Conservation (phyloP, 805 yeast genomes). For the Saccharomycopsis sp. region DNA sequence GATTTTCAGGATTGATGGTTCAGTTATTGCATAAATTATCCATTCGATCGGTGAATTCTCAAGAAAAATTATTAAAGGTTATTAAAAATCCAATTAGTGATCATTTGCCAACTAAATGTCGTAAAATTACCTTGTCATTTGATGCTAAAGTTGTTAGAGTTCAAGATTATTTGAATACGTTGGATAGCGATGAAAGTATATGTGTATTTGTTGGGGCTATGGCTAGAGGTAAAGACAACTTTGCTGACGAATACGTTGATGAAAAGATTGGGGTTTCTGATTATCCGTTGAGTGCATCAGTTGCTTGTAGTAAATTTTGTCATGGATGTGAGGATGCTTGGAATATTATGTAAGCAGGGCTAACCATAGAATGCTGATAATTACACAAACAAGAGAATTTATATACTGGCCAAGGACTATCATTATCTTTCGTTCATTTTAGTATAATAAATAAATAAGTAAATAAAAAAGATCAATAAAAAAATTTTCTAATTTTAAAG, state of each 20-base stretch:
- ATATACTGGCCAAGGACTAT: too few species aligned
- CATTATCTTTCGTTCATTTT: background rate
- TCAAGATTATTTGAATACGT: conserved; percentile 73
- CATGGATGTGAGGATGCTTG: conserved; percentile 99
- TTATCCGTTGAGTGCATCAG: conserved; percentile 93
- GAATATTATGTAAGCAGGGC: conserved; percentile 45
- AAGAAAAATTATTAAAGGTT: conserved; percentile 87
- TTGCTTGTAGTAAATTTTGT: conserved; percentile 96
- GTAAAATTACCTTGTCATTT: conserved; percentile 84
- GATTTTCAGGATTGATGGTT: conserved; percentile 97
- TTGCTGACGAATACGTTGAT: conserved; percentile 95
- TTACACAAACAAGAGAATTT: background rate
- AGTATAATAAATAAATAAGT: background rate
- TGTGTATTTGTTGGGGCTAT: conserved; percentile 99
- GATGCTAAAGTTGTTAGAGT: conserved; percentile 86
- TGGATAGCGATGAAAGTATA: conserved; percentile 85
- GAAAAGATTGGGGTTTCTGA: conserved; percentile 94
- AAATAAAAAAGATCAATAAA: too few species aligned
- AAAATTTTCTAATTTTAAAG: background rate
- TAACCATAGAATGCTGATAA: background rate
- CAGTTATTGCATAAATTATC: conserved; percentile 88
- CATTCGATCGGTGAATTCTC: conserved; percentile 90
- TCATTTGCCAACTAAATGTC: conserved; percentile 93
- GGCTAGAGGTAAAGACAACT: conserved; percentile 97
- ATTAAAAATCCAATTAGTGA: conserved; percentile 97